Conservation (phyloP, 768 basidiomycete genomes). For the Podaxis mareebaensis region DNA sequence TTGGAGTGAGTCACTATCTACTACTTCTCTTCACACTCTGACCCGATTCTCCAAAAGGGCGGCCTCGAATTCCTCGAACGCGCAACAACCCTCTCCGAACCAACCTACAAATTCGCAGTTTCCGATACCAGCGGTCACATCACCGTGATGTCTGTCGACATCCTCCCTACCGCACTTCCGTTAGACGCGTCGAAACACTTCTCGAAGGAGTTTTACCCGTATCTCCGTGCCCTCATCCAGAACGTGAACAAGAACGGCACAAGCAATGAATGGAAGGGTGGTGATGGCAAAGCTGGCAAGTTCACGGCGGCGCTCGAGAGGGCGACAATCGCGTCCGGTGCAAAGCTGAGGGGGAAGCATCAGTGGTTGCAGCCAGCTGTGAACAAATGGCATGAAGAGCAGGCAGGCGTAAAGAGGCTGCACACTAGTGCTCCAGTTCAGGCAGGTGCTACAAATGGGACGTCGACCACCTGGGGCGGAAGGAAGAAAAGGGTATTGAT, state of each 20-base stretch:
- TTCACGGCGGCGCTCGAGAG: slow-evolving; percentile 50
- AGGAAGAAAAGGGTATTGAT: slow-evolving; percentile 70
- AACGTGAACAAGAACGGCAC: slow-evolving; percentile 18
- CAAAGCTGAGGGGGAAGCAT: slow-evolving; percentile 53
- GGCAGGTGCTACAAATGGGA: not conserved
- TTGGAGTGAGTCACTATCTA: slow-evolving; percentile 47
- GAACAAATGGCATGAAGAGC: slow-evolving; percentile 34
- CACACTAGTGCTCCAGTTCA: not conserved
- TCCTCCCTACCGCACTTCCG: slow-evolving; percentile 83
- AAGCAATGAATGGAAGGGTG: slow-evolving; percentile 5
- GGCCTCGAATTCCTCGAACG: slow-evolving; percentile 80
- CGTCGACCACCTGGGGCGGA: not conserved
- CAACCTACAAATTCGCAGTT: slow-evolving; percentile 61
- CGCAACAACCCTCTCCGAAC: slow-evolving; percentile 77
- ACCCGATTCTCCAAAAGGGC: slow-evolving; percentile 46
- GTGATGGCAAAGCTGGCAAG: slow-evolving; percentile 19
- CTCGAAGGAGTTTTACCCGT: slow-evolving; percentile 63
- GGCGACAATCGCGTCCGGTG: slow-evolving; percentile 70
- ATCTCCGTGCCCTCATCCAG: slow-evolving; percentile 59
- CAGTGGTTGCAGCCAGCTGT: slow-evolving; percentile 60
- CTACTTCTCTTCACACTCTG: not conserved
- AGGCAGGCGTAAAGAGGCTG: slow-evolving; percentile 15
- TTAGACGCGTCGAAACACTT: slow-evolving; percentile 81
- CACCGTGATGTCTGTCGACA: slow-evolving; percentile 89
- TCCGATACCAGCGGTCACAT: slow-evolving; percentile 49